Evolutionary conservation across 768 basidiomycete species (phyloP).

Genomic region (Myochromella boudieri): DNA sequence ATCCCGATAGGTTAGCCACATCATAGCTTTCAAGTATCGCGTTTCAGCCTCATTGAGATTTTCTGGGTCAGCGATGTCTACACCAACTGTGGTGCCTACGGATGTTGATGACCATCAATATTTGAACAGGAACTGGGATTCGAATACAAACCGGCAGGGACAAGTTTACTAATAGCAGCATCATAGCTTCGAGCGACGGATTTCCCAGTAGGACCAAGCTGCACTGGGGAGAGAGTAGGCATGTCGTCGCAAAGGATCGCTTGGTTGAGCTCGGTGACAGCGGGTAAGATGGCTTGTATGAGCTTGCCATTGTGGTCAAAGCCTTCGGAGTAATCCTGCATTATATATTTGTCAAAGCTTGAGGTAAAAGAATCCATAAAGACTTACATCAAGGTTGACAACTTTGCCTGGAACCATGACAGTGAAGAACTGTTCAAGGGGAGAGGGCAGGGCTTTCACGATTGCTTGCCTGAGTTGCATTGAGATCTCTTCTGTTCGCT

Average conservation of each 20-base stretch:
- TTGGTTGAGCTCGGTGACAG: slow-evolving; percentile 3
- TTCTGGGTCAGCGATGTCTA: slow-evolving; percentile 1
- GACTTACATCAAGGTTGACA: slow-evolving; percentile 5
- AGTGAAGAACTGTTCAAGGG: slow-evolving; percentile 8
- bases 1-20: slow-evolving; percentile 1
- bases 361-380: neutral
- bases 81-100: slow-evolving; percentile 6
- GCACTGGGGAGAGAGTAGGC: slow-evolving; percentile 3
- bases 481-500: slow-evolving; percentile 4
- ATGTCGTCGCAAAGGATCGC: slow-evolving; percentile 9
- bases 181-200: slow-evolving; percentile 10
- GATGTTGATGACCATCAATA: neutral
- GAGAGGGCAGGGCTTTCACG: neutral
- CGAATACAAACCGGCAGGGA: slow-evolving; percentile 2
- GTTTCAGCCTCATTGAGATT: slow-evolving; percentile 1
- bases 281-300: slow-evolving; percentile 1
- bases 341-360: neutral
- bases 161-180: slow-evolving; percentile 7
- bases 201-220: slow-evolving; percentile 7
- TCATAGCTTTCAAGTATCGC: slow-evolving; percentile 5
- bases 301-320: slow-evolving; percentile 1
- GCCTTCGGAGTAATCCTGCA: slow-evolving; percentile 7
- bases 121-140: neutral
- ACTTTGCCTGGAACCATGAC: slow-evolving; percentile 10
- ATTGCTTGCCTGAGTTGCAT: slow-evolving; percentile 3